These are phyloP conservation scores for Areca catechu DNA, from an alignment of 176 grass and related monocot genomes.

Conservation along the genomic window DNA sequence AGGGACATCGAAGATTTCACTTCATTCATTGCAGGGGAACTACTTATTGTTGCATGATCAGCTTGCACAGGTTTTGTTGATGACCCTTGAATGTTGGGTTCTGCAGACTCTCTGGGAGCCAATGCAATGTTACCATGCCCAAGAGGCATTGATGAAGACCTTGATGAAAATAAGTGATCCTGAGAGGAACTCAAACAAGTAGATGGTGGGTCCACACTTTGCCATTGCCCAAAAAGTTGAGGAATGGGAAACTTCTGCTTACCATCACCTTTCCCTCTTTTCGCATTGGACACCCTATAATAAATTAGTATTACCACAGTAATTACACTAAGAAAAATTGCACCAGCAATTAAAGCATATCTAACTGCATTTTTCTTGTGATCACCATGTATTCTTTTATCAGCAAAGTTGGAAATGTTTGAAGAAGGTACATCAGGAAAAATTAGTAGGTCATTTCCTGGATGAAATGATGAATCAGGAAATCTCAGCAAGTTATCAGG, in stretches of 20 bases:
- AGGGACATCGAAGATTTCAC: constrained; percentile 22
- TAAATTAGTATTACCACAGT: constrained; percentile 58
- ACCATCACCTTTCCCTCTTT: constrained; percentile 28
- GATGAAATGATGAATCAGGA: constrained; percentile 84
- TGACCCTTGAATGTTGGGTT: constrained; percentile 19
- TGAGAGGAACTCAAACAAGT: constrained; percentile 4
- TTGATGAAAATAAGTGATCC: constrained; percentile 32
- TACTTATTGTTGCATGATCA: constrained; percentile 27
- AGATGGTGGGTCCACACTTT: constrained; percentile 31
- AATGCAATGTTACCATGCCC: constrained; percentile 19
- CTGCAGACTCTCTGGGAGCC: constrained; percentile 19
- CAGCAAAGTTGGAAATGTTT: constrained; percentile 18
- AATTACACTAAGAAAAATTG: constrained; percentile 55
- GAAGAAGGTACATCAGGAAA: constrained; percentile 37
- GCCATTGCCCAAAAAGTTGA: constrained; percentile 26
- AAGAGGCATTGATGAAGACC: constrained; percentile 1
- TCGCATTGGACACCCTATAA: constrained; percentile 47
- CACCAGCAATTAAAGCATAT: constrained; percentile 47
- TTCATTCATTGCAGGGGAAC: constrained; percentile 19
- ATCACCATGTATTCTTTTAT: constrained; percentile 18
- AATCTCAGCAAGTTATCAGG: constrained; percentile 73
- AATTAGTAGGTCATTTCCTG: constrained; percentile 67
- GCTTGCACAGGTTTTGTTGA: constrained; percentile 1
- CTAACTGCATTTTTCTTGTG: constrained; percentile 54
- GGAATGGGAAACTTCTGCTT: constrained; percentile 20